phyloP scores from a whole-genome alignment of 1,284 basidiomycete genomes.

The Athelia sp. region DNA sequence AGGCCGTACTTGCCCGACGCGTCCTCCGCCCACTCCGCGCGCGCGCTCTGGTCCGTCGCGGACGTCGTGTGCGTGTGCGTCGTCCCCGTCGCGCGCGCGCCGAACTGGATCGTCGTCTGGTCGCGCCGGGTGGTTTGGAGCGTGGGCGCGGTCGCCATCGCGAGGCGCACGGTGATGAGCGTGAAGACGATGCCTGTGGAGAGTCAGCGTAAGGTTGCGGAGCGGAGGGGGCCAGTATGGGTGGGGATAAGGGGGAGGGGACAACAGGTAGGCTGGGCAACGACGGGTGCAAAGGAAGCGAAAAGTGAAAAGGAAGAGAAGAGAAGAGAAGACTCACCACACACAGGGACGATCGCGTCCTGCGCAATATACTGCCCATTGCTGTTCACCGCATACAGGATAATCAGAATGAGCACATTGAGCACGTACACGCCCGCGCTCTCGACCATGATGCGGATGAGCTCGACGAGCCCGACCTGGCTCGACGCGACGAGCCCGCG shows the following conservation, averaged over 20 bases:
- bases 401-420: slow-evolving; percentile 21
- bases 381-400: slow-evolving; percentile 18
- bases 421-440: slow-evolving; percentile 24
- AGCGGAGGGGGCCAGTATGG: too few relatives aligned
- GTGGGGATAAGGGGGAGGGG: too few relatives aligned
- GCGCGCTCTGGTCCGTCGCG: too few relatives aligned
- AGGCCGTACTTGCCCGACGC: too few relatives aligned
- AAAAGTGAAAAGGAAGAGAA: neutral
- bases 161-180: slow-evolving; percentile 17
- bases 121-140: neutral
- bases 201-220: too few relatives aligned
- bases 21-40: too few relatives aligned
- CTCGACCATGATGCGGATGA: slow-evolving; percentile 25
- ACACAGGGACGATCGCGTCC: slow-evolving; percentile 22
- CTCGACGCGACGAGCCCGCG: slow-evolving; percentile 8
- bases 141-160: slow-evolving; percentile 8
- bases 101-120: neutral
- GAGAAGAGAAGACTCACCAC: slow-evolving; percentile 18
- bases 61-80: too few relatives aligned
- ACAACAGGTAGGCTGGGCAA: neutral
- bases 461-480: slow-evolving; percentile 14
- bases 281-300: neutral
- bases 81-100: neutral
- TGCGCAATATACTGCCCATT: slow-evolving; percentile 25
- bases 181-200: slow-evolving; percentile 17